phyloP scores from a whole-genome alignment of 2,329 filamentous ascomycete species.

The Penicillium rolfsii region DNA sequence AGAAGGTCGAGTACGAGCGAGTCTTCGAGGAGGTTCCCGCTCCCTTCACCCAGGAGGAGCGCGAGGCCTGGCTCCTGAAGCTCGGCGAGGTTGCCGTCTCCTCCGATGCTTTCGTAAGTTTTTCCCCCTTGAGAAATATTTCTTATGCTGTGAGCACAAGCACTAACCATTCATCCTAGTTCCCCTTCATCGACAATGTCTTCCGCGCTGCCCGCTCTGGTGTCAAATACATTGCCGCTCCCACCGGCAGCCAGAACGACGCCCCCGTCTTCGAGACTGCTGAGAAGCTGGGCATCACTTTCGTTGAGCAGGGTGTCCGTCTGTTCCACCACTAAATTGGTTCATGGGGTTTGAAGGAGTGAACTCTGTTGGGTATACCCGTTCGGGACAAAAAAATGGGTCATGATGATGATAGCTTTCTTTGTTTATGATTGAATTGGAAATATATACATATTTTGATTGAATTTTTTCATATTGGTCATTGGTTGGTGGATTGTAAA shows the following conservation, averaged over 20 bases:
- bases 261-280: conserved; percentile 71
- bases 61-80: conserved; percentile 81
- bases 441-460: conserved; percentile 19
- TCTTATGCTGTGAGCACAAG: neutral
- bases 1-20: conserved; percentile 83
- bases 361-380: conserved; percentile 3
- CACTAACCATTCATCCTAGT: conserved; percentile 50
- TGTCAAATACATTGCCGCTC: conserved; percentile 93
- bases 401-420: conserved; percentile 33
- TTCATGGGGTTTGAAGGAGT: conserved; percentile 5
- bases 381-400: conserved; percentile 23
- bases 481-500: neutral
- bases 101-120: conserved; percentile 89
- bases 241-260: conserved; percentile 69
- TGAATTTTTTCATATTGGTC: neutral
- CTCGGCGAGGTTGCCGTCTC: conserved; percentile 76
- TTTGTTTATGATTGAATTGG: conserved; percentile 28
- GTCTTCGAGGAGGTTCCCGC: conserved; percentile 87
- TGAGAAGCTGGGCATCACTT: conserved; percentile 88
- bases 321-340: conserved; percentile 84
- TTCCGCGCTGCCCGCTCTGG: conserved; percentile 88
- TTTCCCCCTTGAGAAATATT: neutral
- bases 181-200: conserved; percentile 98
- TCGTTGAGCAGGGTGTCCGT: conserved; percentile 91
- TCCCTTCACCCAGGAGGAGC: conserved; percentile 81